These are phyloP conservation scores for Colletotrichum salicis DNA, from an alignment of 2,329 filamentous ascomycete genomes.

Conservation along the genomic window DNA sequence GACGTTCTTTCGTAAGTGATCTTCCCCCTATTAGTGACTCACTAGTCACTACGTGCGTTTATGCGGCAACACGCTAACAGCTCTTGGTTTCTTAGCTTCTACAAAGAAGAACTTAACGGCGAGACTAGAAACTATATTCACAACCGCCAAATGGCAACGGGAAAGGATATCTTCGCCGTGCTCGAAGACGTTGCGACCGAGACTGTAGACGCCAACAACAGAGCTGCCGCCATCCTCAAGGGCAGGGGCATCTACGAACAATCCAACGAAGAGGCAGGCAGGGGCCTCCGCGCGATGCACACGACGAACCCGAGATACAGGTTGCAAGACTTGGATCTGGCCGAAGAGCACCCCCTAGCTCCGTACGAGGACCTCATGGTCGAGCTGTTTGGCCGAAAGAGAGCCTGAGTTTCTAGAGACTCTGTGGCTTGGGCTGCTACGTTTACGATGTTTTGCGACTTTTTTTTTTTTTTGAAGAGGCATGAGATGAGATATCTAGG, in stretches of 20 bases:
- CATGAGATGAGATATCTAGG: too few relatives aligned
- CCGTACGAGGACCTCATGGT: constrained; percentile 35
- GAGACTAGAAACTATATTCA: constrained; percentile 38
- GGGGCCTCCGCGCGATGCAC: constrained; percentile 38
- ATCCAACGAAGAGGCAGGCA: constrained; percentile 34
- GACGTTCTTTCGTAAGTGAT: constrained; percentile 39
- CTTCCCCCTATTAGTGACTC: too few relatives aligned
- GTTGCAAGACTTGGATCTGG: constrained; percentile 36
- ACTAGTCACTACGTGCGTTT: too few relatives aligned
- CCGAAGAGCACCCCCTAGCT: constrained; percentile 36
- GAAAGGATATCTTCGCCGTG: constrained; percentile 16
- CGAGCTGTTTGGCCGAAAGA: constrained; percentile 30
- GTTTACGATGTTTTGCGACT: too few relatives aligned
- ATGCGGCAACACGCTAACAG: too few relatives aligned
- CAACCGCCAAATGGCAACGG: constrained; percentile 32
- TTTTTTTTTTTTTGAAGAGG: too few relatives aligned
- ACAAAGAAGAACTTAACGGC: constrained; percentile 38
- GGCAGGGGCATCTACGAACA: constrained; percentile 36
- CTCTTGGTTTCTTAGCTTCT: constrained; percentile 21
- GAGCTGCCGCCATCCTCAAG: constrained; percentile 34
- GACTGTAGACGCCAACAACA: constrained; percentile 27
- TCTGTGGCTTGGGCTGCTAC: too few relatives aligned
- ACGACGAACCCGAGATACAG: constrained; percentile 38
- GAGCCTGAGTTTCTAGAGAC: too few relatives aligned
- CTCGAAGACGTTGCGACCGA: constrained; percentile 33